Evolutionary conservation across 345 rosid genomes (phyloP).

Genomic region (thale cress (Arabidopsis thaliana)): TAIR10.1 NC_003075.7:5931501-5932000

Average conservation of each 20-base stretch:
- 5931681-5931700: constrained; percentile 84
- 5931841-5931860: constrained; percentile 72
- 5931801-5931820: background rate
- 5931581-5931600: constrained; percentile 63
- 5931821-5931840: constrained; percentile 94
- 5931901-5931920: constrained; percentile 39
- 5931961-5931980: constrained; percentile 91
- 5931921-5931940: constrained; percentile 73
- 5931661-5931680: constrained; percentile 95
- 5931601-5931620: constrained; percentile 72
- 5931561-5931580: constrained; percentile 82
- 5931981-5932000: constrained; percentile 57
- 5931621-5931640: constrained; percentile 86
- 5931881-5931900: constrained; percentile 47
- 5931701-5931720: constrained; percentile 84
- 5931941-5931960: constrained; percentile 93
- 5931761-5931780: background rate
- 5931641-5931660: constrained; percentile 86
- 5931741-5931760: constrained; percentile 42
- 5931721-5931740: constrained; percentile 75
- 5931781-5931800: background rate
- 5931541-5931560: constrained; percentile 93
- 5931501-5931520: constrained; percentile 71
- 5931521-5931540: constrained; percentile 80
- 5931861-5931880: constrained; percentile 62